A percentile compares a stretch with the other conserved stretches of the same genome.
phyloP scores from a whole-genome alignment of 805 yeast species.

The Candida krabiensis region DNA sequence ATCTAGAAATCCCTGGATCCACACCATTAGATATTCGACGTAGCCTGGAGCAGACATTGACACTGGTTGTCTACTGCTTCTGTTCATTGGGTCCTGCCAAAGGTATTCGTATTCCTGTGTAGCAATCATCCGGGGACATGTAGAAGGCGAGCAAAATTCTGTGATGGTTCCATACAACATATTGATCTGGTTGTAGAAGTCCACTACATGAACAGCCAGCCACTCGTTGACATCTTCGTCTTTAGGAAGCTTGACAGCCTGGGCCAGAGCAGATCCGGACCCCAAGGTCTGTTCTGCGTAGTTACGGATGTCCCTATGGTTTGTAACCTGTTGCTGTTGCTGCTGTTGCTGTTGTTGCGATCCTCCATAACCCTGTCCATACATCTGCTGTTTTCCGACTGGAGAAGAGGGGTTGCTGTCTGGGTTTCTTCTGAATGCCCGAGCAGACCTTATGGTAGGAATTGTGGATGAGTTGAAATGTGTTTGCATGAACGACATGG shows the following conservation, averaged over 20 bases:
- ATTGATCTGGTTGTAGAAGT: conserved; percentile 92
- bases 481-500: conserved; percentile 29
- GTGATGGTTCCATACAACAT: conserved; percentile 96
- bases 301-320: conserved; percentile 72
- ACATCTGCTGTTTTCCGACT: conserved; percentile 17
- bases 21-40: conserved; percentile 87
- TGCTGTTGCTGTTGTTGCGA: conserved; percentile 14
- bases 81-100: conserved; percentile 80
- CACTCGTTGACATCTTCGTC: conserved; percentile 93
- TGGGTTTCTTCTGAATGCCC: conserved; percentile 33
- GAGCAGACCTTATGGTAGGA: conserved; percentile 36
- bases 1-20: conserved; percentile 93
- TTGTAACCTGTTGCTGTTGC: conserved; percentile 24
- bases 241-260: conserved; percentile 90
- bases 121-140: conserved; percentile 97
- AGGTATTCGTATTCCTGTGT: conserved; percentile 95
- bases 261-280: conserved; percentile 83
- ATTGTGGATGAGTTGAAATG: conserved; percentile 32
- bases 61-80: conserved; percentile 65
- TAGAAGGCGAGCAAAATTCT: conserved; percentile 91
- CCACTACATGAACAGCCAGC: conserved; percentile 98
- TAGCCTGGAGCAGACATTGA: conserved; percentile 93
- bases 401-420: conserved; percentile 27
- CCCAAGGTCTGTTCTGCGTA: conserved; percentile 96
- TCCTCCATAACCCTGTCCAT: conserved; percentile 12